Percentiles rank a stretch among this genome's conserved stretches.
These are phyloP conservation scores for Sphagnurus paluster DNA, from an alignment of 1,284 basidiomycete species.

Conservation along the genomic window DNA sequence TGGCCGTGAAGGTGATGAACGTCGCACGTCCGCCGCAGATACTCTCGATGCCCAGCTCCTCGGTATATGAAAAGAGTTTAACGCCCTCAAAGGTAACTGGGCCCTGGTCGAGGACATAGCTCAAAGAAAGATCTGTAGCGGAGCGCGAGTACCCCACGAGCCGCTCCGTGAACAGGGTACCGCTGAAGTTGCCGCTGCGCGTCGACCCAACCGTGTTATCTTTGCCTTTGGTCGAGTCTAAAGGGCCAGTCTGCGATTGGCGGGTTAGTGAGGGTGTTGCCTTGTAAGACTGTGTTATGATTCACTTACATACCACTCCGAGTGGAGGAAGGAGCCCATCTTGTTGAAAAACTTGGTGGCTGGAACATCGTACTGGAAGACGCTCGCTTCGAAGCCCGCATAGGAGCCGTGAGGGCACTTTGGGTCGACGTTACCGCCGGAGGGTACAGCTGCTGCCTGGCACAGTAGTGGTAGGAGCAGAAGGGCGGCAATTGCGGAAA, in stretches of 20 bases:
- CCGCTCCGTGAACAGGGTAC: constrained; percentile 9
- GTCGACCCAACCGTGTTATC: constrained; percentile 18
- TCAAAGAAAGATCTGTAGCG: constrained; percentile 8
- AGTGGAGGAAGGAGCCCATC: constrained; percentile 6
- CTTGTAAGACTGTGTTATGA: too few species aligned
- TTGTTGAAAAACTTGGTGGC: constrained; percentile 7
- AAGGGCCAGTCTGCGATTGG: constrained; percentile 7
- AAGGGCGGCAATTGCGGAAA: background rate
- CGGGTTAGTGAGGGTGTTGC: too few species aligned
- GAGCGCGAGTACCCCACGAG: constrained; percentile 12
- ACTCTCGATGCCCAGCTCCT: constrained; percentile 12
- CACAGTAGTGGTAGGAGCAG: background rate
- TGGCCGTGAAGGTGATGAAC: constrained; percentile 9
- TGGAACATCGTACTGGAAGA: constrained; percentile 11
- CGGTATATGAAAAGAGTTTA: constrained; percentile 10
- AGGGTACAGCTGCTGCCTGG: background rate
- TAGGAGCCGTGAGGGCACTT: constrained; percentile 3
- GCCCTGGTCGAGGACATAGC: constrained; percentile 5
- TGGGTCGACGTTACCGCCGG: background rate
- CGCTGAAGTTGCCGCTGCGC: constrained; percentile 5
- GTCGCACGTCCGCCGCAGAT: constrained; percentile 17
- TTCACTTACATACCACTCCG: constrained; percentile 17
- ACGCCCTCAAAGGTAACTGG: constrained; percentile 2
- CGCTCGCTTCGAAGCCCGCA: constrained; percentile 9
- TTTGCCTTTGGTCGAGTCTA: constrained; percentile 12